Conservation (phyloP, 2,329 filamentous ascomycete species). For the Neophaeococcomyces mojaviensis region DNA sequence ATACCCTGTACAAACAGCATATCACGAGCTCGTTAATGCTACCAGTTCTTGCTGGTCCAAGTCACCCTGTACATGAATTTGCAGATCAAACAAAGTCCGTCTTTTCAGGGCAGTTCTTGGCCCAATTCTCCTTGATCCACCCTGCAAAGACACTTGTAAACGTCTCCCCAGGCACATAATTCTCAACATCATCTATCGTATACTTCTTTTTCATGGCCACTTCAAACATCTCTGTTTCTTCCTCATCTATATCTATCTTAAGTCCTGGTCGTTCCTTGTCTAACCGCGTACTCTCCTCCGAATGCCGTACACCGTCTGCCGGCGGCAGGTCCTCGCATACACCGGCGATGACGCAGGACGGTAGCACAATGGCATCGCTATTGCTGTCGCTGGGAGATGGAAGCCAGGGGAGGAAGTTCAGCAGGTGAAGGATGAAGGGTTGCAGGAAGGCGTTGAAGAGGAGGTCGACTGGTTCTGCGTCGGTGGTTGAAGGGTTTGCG, state of each 20-base stretch:
- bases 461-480: slow-evolving; percentile 65
- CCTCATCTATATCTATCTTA: no score
- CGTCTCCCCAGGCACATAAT: slow-evolving; percentile 46
- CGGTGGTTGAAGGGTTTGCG: slow-evolving; percentile 39
- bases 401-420: slow-evolving; percentile 47
- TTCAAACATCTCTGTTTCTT: no score
- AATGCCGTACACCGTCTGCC: no score
- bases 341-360: no score
- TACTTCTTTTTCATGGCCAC: slow-evolving; percentile 38
- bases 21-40: no score
- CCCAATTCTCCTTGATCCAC: slow-evolving; percentile 54
- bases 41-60: no score
- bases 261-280: no score
- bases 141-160: slow-evolving; percentile 52
- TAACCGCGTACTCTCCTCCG: no score
- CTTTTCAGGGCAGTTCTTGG: slow-evolving; percentile 16
- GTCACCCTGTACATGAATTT: neutral
- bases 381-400: no score
- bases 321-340: no score
- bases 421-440: slow-evolving; percentile 67
- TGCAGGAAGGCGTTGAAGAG: slow-evolving; percentile 90
- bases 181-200: slow-evolving; percentile 42
- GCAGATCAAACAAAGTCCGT: neutral
- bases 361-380: no score
- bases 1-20: no score